phyloP scores from a whole-genome alignment of 495 filamentous ascomycete genomes.

The Xylaria castorea region DNA sequence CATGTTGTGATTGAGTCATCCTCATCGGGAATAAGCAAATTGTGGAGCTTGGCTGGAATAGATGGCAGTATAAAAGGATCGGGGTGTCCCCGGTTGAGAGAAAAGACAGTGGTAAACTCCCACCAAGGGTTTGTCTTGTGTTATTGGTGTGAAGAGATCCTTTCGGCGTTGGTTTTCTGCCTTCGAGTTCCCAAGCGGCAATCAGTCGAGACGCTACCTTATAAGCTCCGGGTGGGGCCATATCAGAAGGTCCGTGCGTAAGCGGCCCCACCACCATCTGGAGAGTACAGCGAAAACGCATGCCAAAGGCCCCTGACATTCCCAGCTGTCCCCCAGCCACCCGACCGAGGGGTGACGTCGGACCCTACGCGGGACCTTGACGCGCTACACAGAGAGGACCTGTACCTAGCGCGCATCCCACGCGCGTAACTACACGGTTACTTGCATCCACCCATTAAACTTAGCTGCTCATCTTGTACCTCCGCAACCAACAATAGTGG shows the following conservation, averaged over 20 bases:
- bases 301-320: background rate
- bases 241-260: slow-evolving; percentile 19
- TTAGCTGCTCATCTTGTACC: slow-evolving; percentile 20
- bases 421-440: slow-evolving; percentile 28
- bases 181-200: slow-evolving; percentile 11
- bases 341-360: slow-evolving; percentile 7
- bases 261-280: slow-evolving; percentile 12
- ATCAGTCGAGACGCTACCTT: background rate
- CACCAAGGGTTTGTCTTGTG: slow-evolving; percentile 9
- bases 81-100: slow-evolving; percentile 14
- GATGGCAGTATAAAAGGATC: slow-evolving; percentile 25
- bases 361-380: slow-evolving; percentile 10
- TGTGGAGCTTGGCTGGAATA: slow-evolving; percentile 16
- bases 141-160: slow-evolving; percentile 23
- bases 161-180: background rate
- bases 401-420: slow-evolving; percentile 17
- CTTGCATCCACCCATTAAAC: slow-evolving; percentile 29
- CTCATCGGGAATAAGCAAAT: slow-evolving; percentile 4
- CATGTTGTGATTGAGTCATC: slow-evolving; percentile 26
- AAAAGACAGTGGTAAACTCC: slow-evolving; percentile 7
- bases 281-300: background rate
- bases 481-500: slow-evolving; percentile 25
- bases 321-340: background rate
- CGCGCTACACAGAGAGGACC: slow-evolving; percentile 19
- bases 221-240: slow-evolving; percentile 11